phyloP scores from a whole-genome alignment of 1,284 basidiomycete genomes.

The Ceratobasidium papillatum region DNA sequence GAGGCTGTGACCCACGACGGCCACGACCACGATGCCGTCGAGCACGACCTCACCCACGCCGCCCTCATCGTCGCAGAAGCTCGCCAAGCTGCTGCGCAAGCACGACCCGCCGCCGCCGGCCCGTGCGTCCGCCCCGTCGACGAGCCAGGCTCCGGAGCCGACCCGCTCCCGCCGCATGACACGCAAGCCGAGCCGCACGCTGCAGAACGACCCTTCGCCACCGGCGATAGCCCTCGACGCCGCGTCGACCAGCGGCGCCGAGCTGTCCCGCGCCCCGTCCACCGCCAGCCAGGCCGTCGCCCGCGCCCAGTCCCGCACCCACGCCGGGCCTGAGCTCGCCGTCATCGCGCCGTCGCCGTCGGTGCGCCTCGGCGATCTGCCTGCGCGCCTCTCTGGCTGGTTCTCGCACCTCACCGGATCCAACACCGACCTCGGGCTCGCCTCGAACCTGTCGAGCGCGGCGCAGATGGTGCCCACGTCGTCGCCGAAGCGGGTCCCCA shows the following conservation, averaged over 20 bases:
- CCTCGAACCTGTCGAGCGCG: constrained; percentile 13
- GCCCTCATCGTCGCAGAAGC: constrained; percentile 23
- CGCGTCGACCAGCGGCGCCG: constrained; percentile 7
- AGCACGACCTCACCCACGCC: constrained; percentile 22
- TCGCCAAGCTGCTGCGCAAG: constrained; percentile 23
- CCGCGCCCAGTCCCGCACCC: background rate
- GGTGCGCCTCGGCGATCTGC: constrained; percentile 54
- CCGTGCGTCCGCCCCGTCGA: constrained; percentile 2
- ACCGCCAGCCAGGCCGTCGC: constrained; percentile 39
- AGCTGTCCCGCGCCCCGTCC: constrained; percentile 16
- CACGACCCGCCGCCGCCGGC: constrained; percentile 7
- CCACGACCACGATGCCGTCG: constrained; percentile 40
- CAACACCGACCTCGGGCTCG: constrained; percentile 35
- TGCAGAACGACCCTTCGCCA: background rate
- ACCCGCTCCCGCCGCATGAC: constrained; percentile 21
- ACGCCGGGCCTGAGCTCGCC: constrained; percentile 7
- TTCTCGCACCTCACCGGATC: constrained; percentile 70
- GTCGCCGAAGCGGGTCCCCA: constrained; percentile 20
- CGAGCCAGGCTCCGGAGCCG: constrained; percentile 12
- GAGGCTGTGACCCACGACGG: constrained; percentile 32
- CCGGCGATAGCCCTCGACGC: constrained; percentile 19
- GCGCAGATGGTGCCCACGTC: constrained; percentile 26
- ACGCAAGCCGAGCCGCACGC: constrained; percentile 20
- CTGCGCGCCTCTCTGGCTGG: constrained; percentile 77
- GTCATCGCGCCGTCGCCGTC: constrained; percentile 13